A percentile compares a stretch with the other conserved stretches of the same genome.
Conservation (phyloP, 2,329 filamentous ascomycete species). For the Hymenoscyphus infarciens region DNA sequence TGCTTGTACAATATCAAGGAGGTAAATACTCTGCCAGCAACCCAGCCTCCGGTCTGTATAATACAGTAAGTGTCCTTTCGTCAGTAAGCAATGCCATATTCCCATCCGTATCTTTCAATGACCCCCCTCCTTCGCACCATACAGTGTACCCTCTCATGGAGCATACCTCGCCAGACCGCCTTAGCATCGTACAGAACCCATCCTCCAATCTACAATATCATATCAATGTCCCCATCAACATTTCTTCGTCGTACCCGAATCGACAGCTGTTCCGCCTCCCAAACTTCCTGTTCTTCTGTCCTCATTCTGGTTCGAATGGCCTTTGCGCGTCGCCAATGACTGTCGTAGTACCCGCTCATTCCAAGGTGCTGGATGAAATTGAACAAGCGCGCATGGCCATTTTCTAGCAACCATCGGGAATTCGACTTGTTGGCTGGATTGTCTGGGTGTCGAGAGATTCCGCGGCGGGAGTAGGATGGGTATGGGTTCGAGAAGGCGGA, state of each 20-base stretch:
- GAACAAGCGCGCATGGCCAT: not conserved
- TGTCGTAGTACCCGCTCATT: not conserved
- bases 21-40: too few species aligned
- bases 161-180: too few species aligned
- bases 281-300: not conserved
- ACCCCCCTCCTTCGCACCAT: too few species aligned
- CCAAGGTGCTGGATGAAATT: not conserved
- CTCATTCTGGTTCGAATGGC: not conserved
- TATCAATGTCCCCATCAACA: not conserved
- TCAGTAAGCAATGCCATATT: too few species aligned
- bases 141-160: too few species aligned
- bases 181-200: too few species aligned
- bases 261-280: not conserved
- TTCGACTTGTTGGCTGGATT: not conserved
- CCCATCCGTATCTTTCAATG: too few species aligned
- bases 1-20: too few species aligned
- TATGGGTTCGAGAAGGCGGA: not conserved
- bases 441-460: not conserved
- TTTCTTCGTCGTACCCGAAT: not conserved
- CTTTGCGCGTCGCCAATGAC: not conserved
- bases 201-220: not conserved
- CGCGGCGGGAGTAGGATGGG: not conserved
- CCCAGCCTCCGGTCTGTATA: too few species aligned
- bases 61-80: too few species aligned
- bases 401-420: not conserved